phyloP scores from a whole-genome alignment of 192 early-diverging fungal species.

The Coemansia sp. region DNA sequence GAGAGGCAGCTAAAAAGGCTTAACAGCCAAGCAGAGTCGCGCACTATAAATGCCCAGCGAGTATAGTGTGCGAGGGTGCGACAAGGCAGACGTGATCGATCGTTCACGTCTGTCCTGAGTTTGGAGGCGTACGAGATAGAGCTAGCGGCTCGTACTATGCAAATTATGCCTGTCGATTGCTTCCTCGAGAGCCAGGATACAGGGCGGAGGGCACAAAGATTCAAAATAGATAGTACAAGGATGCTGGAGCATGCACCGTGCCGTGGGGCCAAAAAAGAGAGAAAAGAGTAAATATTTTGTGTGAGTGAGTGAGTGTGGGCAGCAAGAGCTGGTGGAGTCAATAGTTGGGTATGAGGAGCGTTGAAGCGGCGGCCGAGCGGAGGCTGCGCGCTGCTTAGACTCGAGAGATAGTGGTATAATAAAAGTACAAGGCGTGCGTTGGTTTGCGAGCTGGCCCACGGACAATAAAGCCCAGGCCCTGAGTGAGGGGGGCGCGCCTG shows the following conservation, averaged over 20 bases:
- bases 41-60: conserved; percentile 38
- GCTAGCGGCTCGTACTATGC: neutral
- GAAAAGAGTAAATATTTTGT: neutral
- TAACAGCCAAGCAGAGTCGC: conserved; percentile 1
- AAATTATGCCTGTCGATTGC: neutral
- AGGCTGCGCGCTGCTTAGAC: no score
- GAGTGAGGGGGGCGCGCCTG: neutral
- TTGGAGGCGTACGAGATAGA: neutral
- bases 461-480: conserved; percentile 2
- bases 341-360: no score
- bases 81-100: conserved; percentile 1
- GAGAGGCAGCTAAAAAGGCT: conserved; percentile 1
- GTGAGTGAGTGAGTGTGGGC: no score
- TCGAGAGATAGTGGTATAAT: neutral
- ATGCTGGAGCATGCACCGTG: conserved; percentile 5
- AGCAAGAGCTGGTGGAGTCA: no score
- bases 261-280: neutral
- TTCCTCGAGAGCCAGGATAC: neutral
- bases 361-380: no score
- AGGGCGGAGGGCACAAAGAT: neutral
- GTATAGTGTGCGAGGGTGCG: conserved; percentile 39
- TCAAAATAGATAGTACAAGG: conserved; percentile 7
- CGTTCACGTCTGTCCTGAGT: neutral
- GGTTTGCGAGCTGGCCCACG: conserved; percentile 9
- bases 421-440: conserved; percentile 8